Evolutionary conservation across 352 stramenopile genomes (phyloP).

Genomic region (Phytophthora chlamydospora): DNA sequence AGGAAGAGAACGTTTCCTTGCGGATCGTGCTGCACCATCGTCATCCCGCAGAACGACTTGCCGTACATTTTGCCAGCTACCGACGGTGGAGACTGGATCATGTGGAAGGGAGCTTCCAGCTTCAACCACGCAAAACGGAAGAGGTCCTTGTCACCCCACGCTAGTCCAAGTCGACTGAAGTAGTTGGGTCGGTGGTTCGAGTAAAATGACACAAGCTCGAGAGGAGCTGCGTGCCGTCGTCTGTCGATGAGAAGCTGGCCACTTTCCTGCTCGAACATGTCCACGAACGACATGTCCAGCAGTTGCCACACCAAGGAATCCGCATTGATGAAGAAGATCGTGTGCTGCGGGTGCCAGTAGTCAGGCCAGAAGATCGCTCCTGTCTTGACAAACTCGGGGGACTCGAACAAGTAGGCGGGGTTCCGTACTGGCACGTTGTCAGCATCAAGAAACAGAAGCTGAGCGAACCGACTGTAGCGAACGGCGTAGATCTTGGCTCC

Average conservation of each 20-base stretch:
- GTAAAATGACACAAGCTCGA: slow-evolving; percentile 62
- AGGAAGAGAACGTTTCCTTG: slow-evolving; percentile 40
- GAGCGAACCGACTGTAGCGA: slow-evolving; percentile 57
- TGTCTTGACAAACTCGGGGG: slow-evolving; percentile 40
- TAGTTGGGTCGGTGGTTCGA: slow-evolving; percentile 55
- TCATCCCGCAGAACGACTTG: slow-evolving; percentile 42
- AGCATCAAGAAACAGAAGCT: slow-evolving; percentile 69
- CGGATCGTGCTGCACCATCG: slow-evolving; percentile 45
- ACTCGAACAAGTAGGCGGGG: slow-evolving; percentile 62
- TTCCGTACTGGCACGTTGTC: slow-evolving; percentile 66
- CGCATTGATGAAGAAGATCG: slow-evolving; percentile 63
- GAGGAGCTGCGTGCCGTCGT: slow-evolving; percentile 27
- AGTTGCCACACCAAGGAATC: slow-evolving; percentile 65
- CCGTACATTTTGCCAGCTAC: slow-evolving; percentile 27
- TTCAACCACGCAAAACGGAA: slow-evolving; percentile 58
- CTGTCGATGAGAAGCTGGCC: slow-evolving; percentile 67
- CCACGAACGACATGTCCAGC: slow-evolving; percentile 54
- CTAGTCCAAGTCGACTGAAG: slow-evolving; percentile 52
- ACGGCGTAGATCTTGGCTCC: slow-evolving; percentile 63
- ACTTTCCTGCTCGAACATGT: slow-evolving; percentile 82
- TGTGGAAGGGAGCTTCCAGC: slow-evolving; percentile 37
- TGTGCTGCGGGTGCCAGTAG: slow-evolving; percentile 66
- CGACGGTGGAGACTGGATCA: slow-evolving; percentile 34
- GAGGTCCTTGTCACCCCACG: slow-evolving; percentile 74
- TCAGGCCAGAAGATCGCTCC: slow-evolving; percentile 76